Evolutionary conservation across 1,284 basidiomycete genomes (phyloP), one percentile per base, ranked within the genome.

Genomic region (Flammula alnicola): DNA sequence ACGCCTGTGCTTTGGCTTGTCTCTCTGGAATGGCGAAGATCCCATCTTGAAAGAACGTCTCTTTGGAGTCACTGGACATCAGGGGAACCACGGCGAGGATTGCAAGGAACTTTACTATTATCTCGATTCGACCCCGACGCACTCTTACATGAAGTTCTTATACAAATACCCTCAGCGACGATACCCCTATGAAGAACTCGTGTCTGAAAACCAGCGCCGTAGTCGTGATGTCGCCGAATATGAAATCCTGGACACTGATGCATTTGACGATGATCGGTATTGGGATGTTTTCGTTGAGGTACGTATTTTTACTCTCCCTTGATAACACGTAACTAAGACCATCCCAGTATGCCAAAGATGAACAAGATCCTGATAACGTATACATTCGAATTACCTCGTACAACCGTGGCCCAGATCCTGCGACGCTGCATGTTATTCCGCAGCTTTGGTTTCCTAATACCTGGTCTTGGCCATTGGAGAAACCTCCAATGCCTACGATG

Each of bases 51-150:
- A 99, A 71, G 96, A 99, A 70, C 87, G 96, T 43, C 76, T 98
- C 52, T 99, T 95, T 64, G 88, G 96, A 58, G 87, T 97, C 45
- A 97, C 95, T 37, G 94, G 95, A 16, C 92, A 95, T 67, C 90
- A 99, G 73, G 93, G 95, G 33, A 99, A 99, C 69, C 96, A 99
- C 71, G 96, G 96, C 57, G 96, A 99, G 72, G 96, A 99, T 67
- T 93, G 95, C 74, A 98, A 98, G 74, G 96, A 99, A 67, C 76
- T 98, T 23, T 98, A 98, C 72, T 99, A 95, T 69, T 98, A 99
- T 71, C 84, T 99, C 58, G 96, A 98, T 72, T 97, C 93, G 44
- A 97, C 96, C 0, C 96, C 96, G 16, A 98, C 95, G 1, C 96
- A 99, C 68, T 96, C 93, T 25, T 99, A 98, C 81, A 98, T 98